Conservation (phyloP, 2,329 filamentous ascomycete genomes). For the Annulohypoxylon truncatum region DNA sequence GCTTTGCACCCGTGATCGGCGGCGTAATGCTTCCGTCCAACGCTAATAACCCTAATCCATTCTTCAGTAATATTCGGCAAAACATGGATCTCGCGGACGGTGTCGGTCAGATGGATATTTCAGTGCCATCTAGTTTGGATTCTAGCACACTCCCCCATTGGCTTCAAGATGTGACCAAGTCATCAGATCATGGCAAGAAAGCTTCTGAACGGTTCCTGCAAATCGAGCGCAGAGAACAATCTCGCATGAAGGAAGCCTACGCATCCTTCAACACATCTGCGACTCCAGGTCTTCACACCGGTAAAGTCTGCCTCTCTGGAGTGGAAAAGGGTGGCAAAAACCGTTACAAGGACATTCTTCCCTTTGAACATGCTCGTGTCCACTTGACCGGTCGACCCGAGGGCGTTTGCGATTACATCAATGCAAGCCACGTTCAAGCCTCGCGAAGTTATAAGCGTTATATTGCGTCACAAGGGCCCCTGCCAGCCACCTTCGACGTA, state of each 20-base stretch:
- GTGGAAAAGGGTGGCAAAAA: slow-evolving; percentile 97
- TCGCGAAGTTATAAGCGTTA: slow-evolving; percentile 89
- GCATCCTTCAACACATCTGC: slow-evolving; percentile 60
- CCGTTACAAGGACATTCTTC: slow-evolving; percentile 96
- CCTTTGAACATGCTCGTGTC: slow-evolving; percentile 93
- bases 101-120: slow-evolving; percentile 81
- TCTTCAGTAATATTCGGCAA: slow-evolving; percentile 96
- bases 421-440: slow-evolving; percentile 87
- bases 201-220: slow-evolving; percentile 86
- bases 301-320: slow-evolving; percentile 80
- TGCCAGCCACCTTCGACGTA: slow-evolving; percentile 91
- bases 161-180: slow-evolving; percentile 76
- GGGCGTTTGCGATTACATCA: slow-evolving; percentile 90
- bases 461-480: slow-evolving; percentile 93
- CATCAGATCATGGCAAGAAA: slow-evolving; percentile 77
- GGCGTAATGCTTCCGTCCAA: slow-evolving; percentile 84
- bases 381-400: slow-evolving; percentile 75
- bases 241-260: slow-evolving; percentile 88
- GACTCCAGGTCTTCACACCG: slow-evolving; percentile 43
- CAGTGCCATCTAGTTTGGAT: slow-evolving; percentile 59
- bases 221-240: slow-evolving; percentile 87
- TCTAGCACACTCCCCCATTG: slow-evolving; percentile 74
- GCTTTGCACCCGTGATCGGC: slow-evolving; percentile 82
- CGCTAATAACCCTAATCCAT: slow-evolving; percentile 80
- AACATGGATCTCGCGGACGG: slow-evolving; percentile 96